Base-by-base conservation (phyloP, 768 basidiomycete genomes). In the Dentipellis sp. region DNA sequence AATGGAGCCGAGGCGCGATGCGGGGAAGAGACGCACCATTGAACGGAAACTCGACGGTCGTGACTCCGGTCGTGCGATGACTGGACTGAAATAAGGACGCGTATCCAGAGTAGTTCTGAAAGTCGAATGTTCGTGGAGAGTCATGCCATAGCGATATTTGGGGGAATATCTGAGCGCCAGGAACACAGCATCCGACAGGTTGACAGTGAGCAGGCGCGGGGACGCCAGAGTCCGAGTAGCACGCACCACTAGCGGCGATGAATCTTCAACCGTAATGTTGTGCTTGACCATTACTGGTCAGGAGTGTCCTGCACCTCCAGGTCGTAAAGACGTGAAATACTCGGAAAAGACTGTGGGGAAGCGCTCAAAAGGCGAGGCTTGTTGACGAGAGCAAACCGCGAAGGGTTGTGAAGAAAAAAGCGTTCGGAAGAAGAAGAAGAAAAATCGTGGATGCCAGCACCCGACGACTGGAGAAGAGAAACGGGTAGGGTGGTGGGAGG, bases 191-290 rank as follows among this genome's bases (percentile, higher is more conserved):
- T 14, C 49, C 12, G 47, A 49, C 2, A 3, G 29, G 29, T 29
- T 29, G 29, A 29, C 29, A 29, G 29, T 29, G 29, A 29, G 29
- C 29, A 29, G 6, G 29, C 29, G 29, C 29, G 29, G 29, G 29
- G 29, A 29, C 6, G 29, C 29, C 29, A 29, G 29, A 29, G 29
- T 29, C 6, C 16, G 16, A 50, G 10, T 19, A 50, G 10, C 16
- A 58, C 52, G n/a, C 35, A 54, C 57, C 12, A 52, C 50, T 2
- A 19, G 48, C 1, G 14, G 37, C 23, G 50, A 59, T 10, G 22
- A 56, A 50, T 42, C 52, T 22, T 48, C 6, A 42, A 61, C 36
- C 14, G n/a, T 40, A 22, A 40, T 11, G 55, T 54, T 36, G 38
- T 48, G 11, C 12, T 38, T 29, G 40, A 12, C 46, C 46, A 51